A percentile compares a stretch with the other conserved stretches of the same genome.
phyloP scores from a whole-genome alignment of 495 filamentous ascomycete genomes.

The Penicillium robsamsonii region DNA sequence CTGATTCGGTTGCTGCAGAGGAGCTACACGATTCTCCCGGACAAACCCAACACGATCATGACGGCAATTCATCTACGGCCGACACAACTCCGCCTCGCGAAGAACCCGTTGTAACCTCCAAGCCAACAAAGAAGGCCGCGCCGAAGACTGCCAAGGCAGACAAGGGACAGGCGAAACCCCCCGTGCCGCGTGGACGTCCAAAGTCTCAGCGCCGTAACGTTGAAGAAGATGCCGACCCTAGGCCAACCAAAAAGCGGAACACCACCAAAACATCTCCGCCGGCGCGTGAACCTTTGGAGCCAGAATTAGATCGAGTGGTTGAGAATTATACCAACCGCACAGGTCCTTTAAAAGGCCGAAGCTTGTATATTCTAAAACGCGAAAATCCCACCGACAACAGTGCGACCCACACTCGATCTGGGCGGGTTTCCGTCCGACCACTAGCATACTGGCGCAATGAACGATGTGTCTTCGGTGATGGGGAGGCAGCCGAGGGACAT shows the following conservation, averaged over 20 bases:
- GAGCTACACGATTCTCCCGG: slow-evolving; percentile 45
- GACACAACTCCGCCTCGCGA: slow-evolving; percentile 7
- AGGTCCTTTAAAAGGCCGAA: slow-evolving; percentile 52
- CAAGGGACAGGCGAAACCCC: slow-evolving; percentile 19
- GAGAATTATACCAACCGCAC: slow-evolving; percentile 45
- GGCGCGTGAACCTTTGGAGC: slow-evolving; percentile 25
- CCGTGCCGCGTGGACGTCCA: slow-evolving; percentile 34
- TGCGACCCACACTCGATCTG: slow-evolving; percentile 53
- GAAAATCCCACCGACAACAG: slow-evolving; percentile 56
- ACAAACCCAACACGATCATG: slow-evolving; percentile 53
- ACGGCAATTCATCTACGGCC: slow-evolving; percentile 48
- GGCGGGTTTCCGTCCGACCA: slow-evolving; percentile 64
- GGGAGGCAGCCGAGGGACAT: slow-evolving; percentile 48
- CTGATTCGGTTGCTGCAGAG: slow-evolving; percentile 21
- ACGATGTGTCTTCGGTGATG: slow-evolving; percentile 64
- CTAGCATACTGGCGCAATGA: slow-evolving; percentile 89
- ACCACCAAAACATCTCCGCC: slow-evolving; percentile 14
- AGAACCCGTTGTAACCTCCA: slow-evolving; percentile 13
- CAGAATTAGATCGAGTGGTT: slow-evolving; percentile 41
- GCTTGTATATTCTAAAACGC: slow-evolving; percentile 68
- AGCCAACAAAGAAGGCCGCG: slow-evolving; percentile 13
- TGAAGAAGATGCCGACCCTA: slow-evolving; percentile 26
- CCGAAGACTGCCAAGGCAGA: slow-evolving; percentile 15
- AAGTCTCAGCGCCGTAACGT: slow-evolving; percentile 25
- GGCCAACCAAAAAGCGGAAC: slow-evolving; percentile 39